Conservation (phyloP, 2,329 filamentous ascomycete genomes). For the Colletotrichum tabaci region DNA sequence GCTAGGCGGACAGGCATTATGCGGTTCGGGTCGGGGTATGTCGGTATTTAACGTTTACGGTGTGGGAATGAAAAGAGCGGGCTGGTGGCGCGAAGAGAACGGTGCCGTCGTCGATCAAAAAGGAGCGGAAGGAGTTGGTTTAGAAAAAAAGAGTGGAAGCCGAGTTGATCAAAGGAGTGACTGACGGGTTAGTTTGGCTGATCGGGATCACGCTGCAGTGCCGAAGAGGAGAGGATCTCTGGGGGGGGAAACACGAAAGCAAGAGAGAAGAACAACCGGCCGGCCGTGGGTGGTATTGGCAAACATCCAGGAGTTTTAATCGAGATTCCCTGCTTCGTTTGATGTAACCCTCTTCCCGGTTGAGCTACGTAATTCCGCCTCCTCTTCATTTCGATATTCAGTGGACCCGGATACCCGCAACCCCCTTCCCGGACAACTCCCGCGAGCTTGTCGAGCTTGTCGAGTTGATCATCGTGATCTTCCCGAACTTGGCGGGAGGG, state of each 20-base stretch:
- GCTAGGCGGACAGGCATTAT: conserved; percentile 12
- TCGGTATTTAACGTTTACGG: background rate
- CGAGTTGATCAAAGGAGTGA: conserved; percentile 30
- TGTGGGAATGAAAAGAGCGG: background rate
- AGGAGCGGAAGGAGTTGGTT: conserved; percentile 3
- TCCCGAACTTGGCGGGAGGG: background rate
- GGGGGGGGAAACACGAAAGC: conserved; percentile 9
- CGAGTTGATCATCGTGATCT: conserved; percentile 4
- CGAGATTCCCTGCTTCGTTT: conserved; percentile 25
- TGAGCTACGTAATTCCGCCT: conserved; percentile 5
- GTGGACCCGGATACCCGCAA: background rate
- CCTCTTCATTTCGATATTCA: conserved; percentile 24
- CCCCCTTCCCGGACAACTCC: conserved; percentile 10
- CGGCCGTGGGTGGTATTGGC: conserved; percentile 7
- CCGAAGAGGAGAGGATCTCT: conserved; percentile 10
- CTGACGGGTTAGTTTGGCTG: background rate
- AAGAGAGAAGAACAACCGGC: conserved; percentile 1
- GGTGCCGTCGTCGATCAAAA: conserved; percentile 1
- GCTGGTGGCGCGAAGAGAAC: background rate
- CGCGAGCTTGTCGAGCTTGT: background rate
- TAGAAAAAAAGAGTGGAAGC: conserved; percentile 32
- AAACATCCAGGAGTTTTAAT: conserved; percentile 29
- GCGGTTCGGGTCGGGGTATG: background rate
- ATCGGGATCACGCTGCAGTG: background rate
- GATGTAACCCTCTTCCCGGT: conserved; percentile 22